These are phyloP conservation scores for Lindgomyces ingoldianus DNA, from an alignment of 495 filamentous ascomycete genomes.

Conservation along the genomic window DNA sequence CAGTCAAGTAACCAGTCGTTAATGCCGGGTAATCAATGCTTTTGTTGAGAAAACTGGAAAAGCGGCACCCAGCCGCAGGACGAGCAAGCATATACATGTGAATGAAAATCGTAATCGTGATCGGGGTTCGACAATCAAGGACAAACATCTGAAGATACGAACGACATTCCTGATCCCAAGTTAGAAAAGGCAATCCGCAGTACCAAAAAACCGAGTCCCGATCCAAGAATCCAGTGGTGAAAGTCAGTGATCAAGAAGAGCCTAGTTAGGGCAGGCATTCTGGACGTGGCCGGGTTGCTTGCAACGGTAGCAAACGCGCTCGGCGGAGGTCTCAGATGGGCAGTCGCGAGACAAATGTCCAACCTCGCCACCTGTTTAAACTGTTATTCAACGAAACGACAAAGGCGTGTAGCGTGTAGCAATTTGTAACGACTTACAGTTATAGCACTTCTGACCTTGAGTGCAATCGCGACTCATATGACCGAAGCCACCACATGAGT, in stretches of 20 bases:
- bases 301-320: slow-evolving; percentile 99
- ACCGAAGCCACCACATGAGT: slow-evolving; percentile 93
- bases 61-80: slow-evolving; percentile 24
- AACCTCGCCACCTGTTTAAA: slow-evolving; percentile 68
- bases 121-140: slow-evolving; percentile 3
- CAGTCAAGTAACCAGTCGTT: slow-evolving; percentile 26
- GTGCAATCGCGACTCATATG: slow-evolving; percentile 98
- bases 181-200: background rate
- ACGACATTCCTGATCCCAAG: slow-evolving; percentile 2
- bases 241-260: background rate
- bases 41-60: slow-evolving; percentile 23
- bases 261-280: slow-evolving; percentile 79
- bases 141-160: background rate
- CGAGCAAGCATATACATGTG: slow-evolving; percentile 30
- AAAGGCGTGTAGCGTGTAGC: too few relatives aligned
- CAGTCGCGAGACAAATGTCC: slow-evolving; percentile 95
- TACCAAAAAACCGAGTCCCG: background rate
- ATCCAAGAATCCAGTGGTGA: slow-evolving; percentile 3
- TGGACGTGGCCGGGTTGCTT: slow-evolving; percentile 97
- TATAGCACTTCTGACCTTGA: slow-evolving; percentile 99
- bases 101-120: slow-evolving; percentile 34
- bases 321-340: slow-evolving; percentile 80
- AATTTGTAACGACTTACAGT: slow-evolving; percentile 68
- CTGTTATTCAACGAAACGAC: slow-evolving; percentile 23
- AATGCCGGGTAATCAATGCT: slow-evolving; percentile 26